Evolutionary conservation across 495 filamentous ascomycete genomes (phyloP).

Genomic region (Tuber calosporum): DNA sequence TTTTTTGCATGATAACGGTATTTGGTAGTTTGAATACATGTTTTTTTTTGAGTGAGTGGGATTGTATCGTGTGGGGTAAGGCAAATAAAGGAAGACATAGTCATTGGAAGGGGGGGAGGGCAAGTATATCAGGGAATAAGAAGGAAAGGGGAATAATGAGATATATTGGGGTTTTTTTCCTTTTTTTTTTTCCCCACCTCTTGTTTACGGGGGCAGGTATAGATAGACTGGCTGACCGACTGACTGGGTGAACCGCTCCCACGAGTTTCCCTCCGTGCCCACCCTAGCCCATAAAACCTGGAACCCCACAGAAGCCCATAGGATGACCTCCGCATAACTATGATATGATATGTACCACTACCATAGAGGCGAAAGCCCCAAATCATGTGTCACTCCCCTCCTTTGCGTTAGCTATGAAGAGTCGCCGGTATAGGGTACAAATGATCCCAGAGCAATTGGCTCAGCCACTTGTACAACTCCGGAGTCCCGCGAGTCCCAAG

Average conservation of each 20-base stretch:
- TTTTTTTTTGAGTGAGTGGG: neutral
- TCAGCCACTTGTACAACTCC: neutral
- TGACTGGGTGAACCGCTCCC: neutral
- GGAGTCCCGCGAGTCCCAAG: neutral
- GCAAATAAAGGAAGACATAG: neutral
- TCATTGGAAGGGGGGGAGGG: neutral
- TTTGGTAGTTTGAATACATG: neutral
- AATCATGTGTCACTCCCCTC: neutral
- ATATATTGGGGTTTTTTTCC: neutral
- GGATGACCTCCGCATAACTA: neutral
- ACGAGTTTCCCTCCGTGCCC: neutral
- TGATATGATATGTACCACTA: too few species aligned
- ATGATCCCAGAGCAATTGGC: constrained; percentile 1
- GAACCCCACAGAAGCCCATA: neutral
- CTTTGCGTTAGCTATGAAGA: neutral
- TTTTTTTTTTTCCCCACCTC: neutral
- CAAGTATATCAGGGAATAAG: neutral
- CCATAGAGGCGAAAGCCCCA: neutral
- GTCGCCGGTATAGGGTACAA: neutral
- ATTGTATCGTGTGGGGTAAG: neutral
- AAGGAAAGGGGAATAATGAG: neutral
- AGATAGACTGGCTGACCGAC: neutral
- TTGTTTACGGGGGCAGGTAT: neutral
- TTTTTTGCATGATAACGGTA: neutral
- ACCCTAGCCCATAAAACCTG: neutral